A percentile compares a stretch with the other conserved stretches of the same genome.
Conservation (phyloP, 495 filamentous ascomycete species). For the Hypoxylon lienhwacheense region DNA sequence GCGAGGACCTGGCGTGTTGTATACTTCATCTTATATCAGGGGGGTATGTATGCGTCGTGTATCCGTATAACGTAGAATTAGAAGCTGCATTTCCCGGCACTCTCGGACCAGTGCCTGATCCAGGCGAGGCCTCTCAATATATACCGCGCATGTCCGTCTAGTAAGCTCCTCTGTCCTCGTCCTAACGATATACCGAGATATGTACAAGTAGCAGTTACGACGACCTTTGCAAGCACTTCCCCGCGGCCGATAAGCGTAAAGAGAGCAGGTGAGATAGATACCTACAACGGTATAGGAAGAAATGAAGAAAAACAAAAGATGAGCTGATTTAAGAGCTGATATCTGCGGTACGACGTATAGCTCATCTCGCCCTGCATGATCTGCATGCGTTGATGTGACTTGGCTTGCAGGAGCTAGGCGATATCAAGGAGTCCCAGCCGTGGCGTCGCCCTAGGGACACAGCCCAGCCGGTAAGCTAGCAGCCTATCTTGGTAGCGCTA, state of each 20-base stretch:
- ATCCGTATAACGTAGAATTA: too few relatives aligned
- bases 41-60: too few relatives aligned
- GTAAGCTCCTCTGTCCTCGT: too few relatives aligned
- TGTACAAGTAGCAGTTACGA: too few relatives aligned
- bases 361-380: slow-evolving; percentile 6
- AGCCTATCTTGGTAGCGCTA: not conserved
- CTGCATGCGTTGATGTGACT: slow-evolving; percentile 8
- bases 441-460: not conserved
- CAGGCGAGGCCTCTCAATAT: too few relatives aligned
- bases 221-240: not conserved
- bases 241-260: slow-evolving; percentile 3
- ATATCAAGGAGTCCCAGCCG: slow-evolving; percentile 17
- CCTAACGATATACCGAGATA: too few relatives aligned
- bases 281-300: too few relatives aligned
- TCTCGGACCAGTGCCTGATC: too few relatives aligned
- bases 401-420: slow-evolving; percentile 11
- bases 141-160: too few relatives aligned
- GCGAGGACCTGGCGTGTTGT: slow-evolving; percentile 4
- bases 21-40: slow-evolving; percentile 22
- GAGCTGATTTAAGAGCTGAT: not conserved
- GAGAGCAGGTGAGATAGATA: too few relatives aligned
- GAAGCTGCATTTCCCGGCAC: too few relatives aligned
- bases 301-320: too few relatives aligned
- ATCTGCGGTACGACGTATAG: not conserved
- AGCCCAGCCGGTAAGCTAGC: not conserved